Base-by-base conservation (phyloP, 2,329 filamentous ascomycete genomes). In the Hortaea werneckii region DNA sequence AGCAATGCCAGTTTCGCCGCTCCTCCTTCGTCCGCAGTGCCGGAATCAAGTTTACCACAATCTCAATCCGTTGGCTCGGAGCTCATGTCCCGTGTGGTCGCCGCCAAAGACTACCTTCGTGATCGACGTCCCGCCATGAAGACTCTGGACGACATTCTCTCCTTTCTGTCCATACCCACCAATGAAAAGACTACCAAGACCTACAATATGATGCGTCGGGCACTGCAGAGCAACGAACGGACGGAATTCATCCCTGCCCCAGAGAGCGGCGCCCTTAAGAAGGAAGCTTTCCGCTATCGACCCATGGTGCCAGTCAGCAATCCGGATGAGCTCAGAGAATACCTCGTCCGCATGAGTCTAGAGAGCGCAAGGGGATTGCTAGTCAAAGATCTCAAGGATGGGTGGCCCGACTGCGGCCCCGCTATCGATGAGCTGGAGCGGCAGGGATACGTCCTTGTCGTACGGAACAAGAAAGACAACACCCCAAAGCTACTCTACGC, bases 321-420 rank as follows among this genome's bases (percentile, higher is more conserved):
- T 58, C 80, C 82, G 48, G 81, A 83, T 35, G 80, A 88, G 57
- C 77, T 98, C 45, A 79, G 94, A 45, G 78, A 77, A 45, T 84
- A 87, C 61, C 77, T 98, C 29, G 88, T 95, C 67, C 30, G 30
- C n/a, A 34, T 34, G 30, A 75, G 76, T 44, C 88, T 89, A 67
- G 80, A 79, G 43, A 88, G 88, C 48, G 85, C 87, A 1, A 80
- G 83, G 53, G 87, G 87, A 9, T 78, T 96, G 45, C 76, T 76
- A 34, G 87, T 96, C 51, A 88, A 87, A 64, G 88, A 95, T 58
- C 77, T 98, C 50, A 94, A 95, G 67, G 92, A 98, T 63, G 92
- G 92, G 52, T 98, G 92, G 92, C 81, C 83, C 26, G 82, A 83
- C 57, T 94, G 87, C 59, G 81, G 89, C 50, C 78, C 83, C 13